phyloP scores from a whole-genome alignment of 108 stramenopile genomes.

The Cyclotella choctawhatcheeana region DNA sequence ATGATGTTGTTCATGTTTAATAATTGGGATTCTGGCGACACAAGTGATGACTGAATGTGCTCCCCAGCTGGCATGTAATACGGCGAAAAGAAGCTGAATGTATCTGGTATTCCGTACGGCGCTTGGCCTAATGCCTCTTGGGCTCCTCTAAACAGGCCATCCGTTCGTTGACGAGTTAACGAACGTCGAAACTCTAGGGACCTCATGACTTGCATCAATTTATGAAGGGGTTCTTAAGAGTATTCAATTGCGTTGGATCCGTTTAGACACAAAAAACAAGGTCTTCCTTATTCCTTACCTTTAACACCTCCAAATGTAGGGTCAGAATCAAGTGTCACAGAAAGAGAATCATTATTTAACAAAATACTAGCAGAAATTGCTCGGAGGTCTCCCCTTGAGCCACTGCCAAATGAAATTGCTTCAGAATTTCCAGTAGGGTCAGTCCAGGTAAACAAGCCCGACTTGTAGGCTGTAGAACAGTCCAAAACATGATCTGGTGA shows the following conservation, averaged over 20 bases:
- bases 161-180: slow-evolving; percentile 18
- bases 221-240: slow-evolving; percentile 45
- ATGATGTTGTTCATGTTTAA: slow-evolving; percentile 21
- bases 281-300: too few species aligned
- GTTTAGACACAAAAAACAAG: too few species aligned
- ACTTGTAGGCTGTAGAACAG: slow-evolving; percentile 28
- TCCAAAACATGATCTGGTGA: slow-evolving; percentile 44
- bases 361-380: slow-evolving; percentile 48
- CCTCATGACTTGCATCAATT: slow-evolving; percentile 40
- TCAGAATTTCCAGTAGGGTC: slow-evolving; percentile 19
- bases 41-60: slow-evolving; percentile 21
- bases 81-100: slow-evolving; percentile 43
- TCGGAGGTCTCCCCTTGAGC: slow-evolving; percentile 35
- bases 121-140: slow-evolving; percentile 15
- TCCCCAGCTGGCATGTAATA: slow-evolving; percentile 31
- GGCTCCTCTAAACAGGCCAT: slow-evolving; percentile 7
- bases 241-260: too few species aligned
- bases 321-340: slow-evolving; percentile 31
- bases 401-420: slow-evolving; percentile 31
- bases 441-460: slow-evolving; percentile 7
- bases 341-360: slow-evolving; percentile 33
- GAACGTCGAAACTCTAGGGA: slow-evolving; percentile 29
- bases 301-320: slow-evolving; percentile 38
- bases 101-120: slow-evolving; percentile 28
- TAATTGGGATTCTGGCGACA: slow-evolving; percentile 37